Conservation (phyloP, 176 grass and related monocot species). For the Oryza brachyantha region DNA sequence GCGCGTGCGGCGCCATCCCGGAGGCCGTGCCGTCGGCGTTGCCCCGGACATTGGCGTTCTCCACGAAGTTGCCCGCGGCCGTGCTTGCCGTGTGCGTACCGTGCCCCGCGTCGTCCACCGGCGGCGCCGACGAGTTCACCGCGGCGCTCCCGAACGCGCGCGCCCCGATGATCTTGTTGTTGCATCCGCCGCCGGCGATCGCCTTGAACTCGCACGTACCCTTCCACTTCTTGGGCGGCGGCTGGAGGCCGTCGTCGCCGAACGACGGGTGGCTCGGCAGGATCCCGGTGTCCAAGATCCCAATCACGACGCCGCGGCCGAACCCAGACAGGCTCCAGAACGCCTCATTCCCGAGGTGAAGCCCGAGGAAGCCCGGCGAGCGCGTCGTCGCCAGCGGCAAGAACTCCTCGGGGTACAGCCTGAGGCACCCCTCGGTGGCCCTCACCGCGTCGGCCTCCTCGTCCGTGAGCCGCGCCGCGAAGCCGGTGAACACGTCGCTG, state of each 20-base stretch:
- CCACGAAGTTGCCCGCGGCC: conserved; percentile 77
- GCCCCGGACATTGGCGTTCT: conserved; percentile 64
- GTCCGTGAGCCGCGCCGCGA: conserved; percentile 73
- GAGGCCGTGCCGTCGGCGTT: conserved; percentile 78
- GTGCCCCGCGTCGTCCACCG: conserved; percentile 64
- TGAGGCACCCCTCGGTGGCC: conserved; percentile 41
- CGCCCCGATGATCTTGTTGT: conserved; percentile 80
- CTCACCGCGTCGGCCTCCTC: conserved; percentile 50
- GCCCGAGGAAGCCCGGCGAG: conserved; percentile 77
- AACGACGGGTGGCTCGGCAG: conserved; percentile 81
- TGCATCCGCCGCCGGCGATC: conserved; percentile 44
- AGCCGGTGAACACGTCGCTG: conserved; percentile 66
- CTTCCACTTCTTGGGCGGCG: conserved; percentile 56
- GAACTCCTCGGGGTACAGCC: conserved; percentile 61
- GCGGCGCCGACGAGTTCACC: conserved; percentile 54
- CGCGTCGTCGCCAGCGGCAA: conserved; percentile 69
- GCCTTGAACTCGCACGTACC: conserved; percentile 68
- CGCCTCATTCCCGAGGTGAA: conserved; percentile 48
- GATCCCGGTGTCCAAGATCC: conserved; percentile 75
- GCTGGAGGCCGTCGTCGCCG: conserved; percentile 56
- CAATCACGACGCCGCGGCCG: conserved; percentile 63
- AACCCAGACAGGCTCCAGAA: conserved; percentile 66
- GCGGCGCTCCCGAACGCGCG: conserved; percentile 62
- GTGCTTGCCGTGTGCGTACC: conserved; percentile 87
- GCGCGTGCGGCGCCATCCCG: conserved; percentile 87